Conservation (phyloP, 305 asterid genomes). For the Andrographis paniculata region DNA sequence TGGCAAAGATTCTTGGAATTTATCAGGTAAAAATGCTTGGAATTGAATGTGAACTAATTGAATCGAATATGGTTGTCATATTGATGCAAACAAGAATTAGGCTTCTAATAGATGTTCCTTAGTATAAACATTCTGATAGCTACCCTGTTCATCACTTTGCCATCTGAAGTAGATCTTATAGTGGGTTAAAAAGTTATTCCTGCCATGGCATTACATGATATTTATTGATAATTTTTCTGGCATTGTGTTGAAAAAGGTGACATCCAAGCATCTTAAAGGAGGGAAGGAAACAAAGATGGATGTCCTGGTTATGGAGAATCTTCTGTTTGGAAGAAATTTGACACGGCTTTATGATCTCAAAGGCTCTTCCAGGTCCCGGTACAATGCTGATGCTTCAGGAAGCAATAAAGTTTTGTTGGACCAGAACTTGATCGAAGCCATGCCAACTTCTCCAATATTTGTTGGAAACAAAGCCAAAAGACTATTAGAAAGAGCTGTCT, state of each 20-base stretch:
- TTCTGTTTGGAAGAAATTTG: constrained; percentile 57
- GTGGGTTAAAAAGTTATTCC: background rate
- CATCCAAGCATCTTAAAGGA: constrained; percentile 58
- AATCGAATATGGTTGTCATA: background rate
- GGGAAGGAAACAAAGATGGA: constrained; percentile 84
- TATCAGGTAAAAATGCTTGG: constrained; percentile 66
- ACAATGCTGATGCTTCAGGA: constrained; percentile 72
- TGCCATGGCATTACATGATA: background rate
- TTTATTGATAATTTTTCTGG: constrained; percentile 12
- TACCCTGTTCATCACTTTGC: background rate
- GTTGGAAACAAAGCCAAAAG: constrained; percentile 75
- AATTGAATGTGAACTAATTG: constrained; percentile 8
- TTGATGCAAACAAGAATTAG: background rate
- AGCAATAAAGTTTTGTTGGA: constrained; percentile 72
- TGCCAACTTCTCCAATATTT: constrained; percentile 88
- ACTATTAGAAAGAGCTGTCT: constrained; percentile 72
- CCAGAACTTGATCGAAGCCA: constrained; percentile 83
- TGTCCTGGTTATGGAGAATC: constrained; percentile 81
- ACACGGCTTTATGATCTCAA: constrained; percentile 82
- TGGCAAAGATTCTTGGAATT: constrained; percentile 91
- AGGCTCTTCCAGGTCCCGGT: constrained; percentile 75
- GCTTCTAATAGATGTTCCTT: constrained; percentile 1
- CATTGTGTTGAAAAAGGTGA: constrained; percentile 37
- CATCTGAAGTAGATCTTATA: too few species aligned
- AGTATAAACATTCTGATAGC: background rate